Percentiles rank a stretch among this genome's conserved stretches.
Evolutionary conservation across 495 filamentous ascomycete species (phyloP).

Genomic region (Sphaerosporella brunnea): DNA sequence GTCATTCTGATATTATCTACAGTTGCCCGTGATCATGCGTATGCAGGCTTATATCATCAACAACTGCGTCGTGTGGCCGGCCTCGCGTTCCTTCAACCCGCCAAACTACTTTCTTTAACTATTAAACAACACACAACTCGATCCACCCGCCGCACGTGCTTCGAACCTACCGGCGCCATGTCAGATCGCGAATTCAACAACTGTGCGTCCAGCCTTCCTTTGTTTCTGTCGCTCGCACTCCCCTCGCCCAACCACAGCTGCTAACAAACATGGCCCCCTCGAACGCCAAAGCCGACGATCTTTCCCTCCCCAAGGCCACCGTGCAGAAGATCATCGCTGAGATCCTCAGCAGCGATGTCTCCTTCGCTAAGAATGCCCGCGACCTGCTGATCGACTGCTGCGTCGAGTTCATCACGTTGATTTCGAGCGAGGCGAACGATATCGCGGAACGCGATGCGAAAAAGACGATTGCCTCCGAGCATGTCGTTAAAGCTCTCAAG

Average conservation of each 20-base stretch:
- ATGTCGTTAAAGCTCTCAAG: conserved; percentile 79
- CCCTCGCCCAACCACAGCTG: conserved; percentile 16
- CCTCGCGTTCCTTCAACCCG: too few relatives aligned
- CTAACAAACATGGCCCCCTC: conserved; percentile 4
- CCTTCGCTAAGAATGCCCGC: conserved; percentile 85
- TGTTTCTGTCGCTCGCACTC: not conserved
- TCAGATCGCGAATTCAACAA: conserved; percentile 72
- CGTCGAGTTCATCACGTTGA: conserved; percentile 95
- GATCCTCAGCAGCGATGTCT: conserved; percentile 57
- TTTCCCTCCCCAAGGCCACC: conserved; percentile 92
- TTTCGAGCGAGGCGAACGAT: conserved; percentile 94
- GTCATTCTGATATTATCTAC: too few relatives aligned
- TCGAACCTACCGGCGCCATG: too few relatives aligned
- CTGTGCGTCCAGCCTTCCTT: conserved; percentile 34
- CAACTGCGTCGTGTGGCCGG: too few relatives aligned
- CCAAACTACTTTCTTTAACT: too few relatives aligned
- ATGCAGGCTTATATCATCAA: too few relatives aligned
- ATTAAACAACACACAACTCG: too few relatives aligned
- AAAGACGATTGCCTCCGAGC: conserved; percentile 94
- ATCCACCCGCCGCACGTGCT: too few relatives aligned
- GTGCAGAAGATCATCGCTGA: conserved; percentile 96
- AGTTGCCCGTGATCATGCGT: too few relatives aligned
- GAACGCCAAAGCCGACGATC: conserved; percentile 65
- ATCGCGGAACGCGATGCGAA: conserved; percentile 98
- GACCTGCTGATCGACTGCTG: conserved; percentile 96